These are phyloP conservation scores for Ophiocordyceps camponoti-floridani DNA, from an alignment of 2,329 filamentous ascomycete genomes.

Conservation along the genomic window DNA sequence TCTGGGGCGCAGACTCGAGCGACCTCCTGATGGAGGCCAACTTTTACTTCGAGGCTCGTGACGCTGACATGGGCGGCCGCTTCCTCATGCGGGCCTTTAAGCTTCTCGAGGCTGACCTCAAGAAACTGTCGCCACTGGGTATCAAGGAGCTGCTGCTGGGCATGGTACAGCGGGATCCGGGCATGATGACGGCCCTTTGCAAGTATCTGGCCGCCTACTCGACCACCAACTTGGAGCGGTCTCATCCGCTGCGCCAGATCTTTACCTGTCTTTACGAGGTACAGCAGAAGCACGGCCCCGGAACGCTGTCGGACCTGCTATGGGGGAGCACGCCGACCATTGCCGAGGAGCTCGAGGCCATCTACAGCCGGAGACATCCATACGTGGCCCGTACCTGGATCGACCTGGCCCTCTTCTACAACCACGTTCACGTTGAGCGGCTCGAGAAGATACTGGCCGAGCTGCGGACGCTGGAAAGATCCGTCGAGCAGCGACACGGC, in stretches of 20 bases:
- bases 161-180: constrained; percentile 24
- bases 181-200: constrained; percentile 26
- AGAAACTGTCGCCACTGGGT: constrained; percentile 22
- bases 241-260: constrained; percentile 23
- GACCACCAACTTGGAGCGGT: constrained; percentile 22
- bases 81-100: constrained; percentile 24
- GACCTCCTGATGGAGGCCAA: constrained; percentile 25
- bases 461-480: constrained; percentile 16
- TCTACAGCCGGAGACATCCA: constrained; percentile 23
- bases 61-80: constrained; percentile 20
- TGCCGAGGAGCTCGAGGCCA: constrained; percentile 24
- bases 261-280: constrained; percentile 25
- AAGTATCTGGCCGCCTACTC: constrained; percentile 26
- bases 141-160: constrained; percentile 23
- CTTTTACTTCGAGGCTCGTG: constrained; percentile 20
- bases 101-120: constrained; percentile 22
- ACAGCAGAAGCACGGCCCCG: constrained; percentile 24
- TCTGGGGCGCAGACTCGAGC: constrained; percentile 25
- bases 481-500: constrained; percentile 17
- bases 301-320: constrained; percentile 22
- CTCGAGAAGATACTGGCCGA: constrained; percentile 19
- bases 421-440: constrained; percentile 16
- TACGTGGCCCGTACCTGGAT: constrained; percentile 24
- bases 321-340: constrained; percentile 22
- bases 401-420: constrained; percentile 22